phyloP scores from a whole-genome alignment of 2,329 filamentous ascomycete genomes.

The Phoma herbarum region DNA sequence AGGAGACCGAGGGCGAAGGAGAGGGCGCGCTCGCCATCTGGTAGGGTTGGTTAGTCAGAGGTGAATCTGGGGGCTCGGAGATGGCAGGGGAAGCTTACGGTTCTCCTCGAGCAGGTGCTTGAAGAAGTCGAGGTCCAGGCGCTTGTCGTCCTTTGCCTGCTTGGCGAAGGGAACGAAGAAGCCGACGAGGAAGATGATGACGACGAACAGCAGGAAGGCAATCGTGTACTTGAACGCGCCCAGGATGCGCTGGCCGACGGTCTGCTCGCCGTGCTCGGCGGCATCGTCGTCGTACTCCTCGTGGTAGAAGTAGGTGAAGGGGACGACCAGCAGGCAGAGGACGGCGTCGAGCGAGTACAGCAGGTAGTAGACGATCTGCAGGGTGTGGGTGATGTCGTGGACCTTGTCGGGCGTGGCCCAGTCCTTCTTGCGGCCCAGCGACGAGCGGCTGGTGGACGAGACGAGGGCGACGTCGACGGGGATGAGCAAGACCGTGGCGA shows the following conservation, averaged over 20 bases:
- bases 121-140: constrained; percentile 90
- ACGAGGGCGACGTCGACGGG: constrained; percentile 96
- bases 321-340: constrained; percentile 87
- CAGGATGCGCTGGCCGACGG: constrained; percentile 74
- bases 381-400: constrained; percentile 77
- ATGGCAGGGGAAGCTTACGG: constrained; percentile 59
- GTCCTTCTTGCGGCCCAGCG: constrained; percentile 84
- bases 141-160: constrained; percentile 66
- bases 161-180: constrained; percentile 90
- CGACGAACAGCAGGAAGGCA: constrained; percentile 79
- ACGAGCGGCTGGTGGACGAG: constrained; percentile 81
- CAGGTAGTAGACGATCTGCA: constrained; percentile 90
- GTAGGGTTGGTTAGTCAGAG: constrained; percentile 28
- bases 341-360: constrained; percentile 92
- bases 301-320: constrained; percentile 98
- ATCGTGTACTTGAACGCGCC: constrained; percentile 92
- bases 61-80: neutral
- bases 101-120: constrained; percentile 84
- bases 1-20: constrained; percentile 91
- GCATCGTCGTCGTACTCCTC: constrained; percentile 97
- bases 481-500: constrained; percentile 90
- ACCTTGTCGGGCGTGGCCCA: constrained; percentile 90
- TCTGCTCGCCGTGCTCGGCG: constrained; percentile 78
- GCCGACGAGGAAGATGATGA: constrained; percentile 87
- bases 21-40: constrained; percentile 87